These are phyloP conservation scores for Porpolomopsis calyptriformis DNA, from an alignment of 768 basidiomycete genomes.

Conservation along the genomic window DNA sequence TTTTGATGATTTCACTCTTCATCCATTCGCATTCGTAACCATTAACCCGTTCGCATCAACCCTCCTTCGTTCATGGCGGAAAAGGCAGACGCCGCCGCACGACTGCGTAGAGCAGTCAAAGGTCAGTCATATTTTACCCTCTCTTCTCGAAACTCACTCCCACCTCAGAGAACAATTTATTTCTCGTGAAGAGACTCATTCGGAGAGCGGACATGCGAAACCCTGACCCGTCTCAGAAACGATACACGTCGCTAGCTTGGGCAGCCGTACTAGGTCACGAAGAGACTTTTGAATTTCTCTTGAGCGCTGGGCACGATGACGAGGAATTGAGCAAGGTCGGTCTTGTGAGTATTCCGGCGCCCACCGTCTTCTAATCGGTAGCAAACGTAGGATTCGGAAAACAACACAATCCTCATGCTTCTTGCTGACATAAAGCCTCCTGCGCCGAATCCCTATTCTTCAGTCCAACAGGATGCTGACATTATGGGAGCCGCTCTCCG, in stretches of 20 bases:
- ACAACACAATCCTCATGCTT: conserved; percentile 87
- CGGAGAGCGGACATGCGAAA: conserved; percentile 86
- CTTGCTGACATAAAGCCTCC: conserved; percentile 73
- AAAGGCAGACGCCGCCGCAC: conserved; percentile 58
- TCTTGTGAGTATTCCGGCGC: conserved; percentile 10
- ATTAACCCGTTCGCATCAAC: neutral
- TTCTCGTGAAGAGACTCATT: conserved; percentile 81
- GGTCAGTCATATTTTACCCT: conserved; percentile 29
- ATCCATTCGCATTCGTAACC: conserved; percentile 3
- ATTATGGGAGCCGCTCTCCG: conserved; percentile 63
- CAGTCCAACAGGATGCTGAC: conserved; percentile 44
- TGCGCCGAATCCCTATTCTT: conserved; percentile 33
- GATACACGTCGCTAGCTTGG: conserved; percentile 88
- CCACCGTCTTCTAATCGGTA: conserved; percentile 10
- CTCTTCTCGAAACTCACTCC: conserved; percentile 11
- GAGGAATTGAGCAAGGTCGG: conserved; percentile 82
- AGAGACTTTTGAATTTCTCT: conserved; percentile 87
- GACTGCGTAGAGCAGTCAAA: conserved; percentile 73
- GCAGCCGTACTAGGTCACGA: conserved; percentile 80
- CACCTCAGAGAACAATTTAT: conserved; percentile 80
- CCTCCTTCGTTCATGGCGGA: conserved; percentile 51
- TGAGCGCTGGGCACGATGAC: conserved; percentile 84
- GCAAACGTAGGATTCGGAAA: conserved; percentile 67
- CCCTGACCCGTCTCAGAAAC: conserved; percentile 62
- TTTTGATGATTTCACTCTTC: neutral